These are phyloP conservation scores for Clonostachys sp. DNA, from an alignment of 2,329 filamentous ascomycete species.

Conservation along the genomic window DNA sequence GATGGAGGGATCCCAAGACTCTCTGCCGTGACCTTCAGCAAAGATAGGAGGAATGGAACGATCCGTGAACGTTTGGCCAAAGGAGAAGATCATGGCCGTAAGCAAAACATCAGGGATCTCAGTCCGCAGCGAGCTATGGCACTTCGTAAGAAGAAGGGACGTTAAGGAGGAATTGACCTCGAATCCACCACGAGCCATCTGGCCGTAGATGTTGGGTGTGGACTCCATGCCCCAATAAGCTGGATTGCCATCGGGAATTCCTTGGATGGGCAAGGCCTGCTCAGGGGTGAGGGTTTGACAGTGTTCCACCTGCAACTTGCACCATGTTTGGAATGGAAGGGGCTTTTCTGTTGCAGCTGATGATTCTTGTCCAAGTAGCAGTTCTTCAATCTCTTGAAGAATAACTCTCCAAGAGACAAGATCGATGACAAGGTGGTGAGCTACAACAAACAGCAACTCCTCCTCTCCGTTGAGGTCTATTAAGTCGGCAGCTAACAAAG, in stretches of 20 bases:
- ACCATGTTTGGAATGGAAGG: conserved; percentile 30
- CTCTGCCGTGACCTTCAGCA: conserved; percentile 27
- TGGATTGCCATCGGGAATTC: conserved; percentile 9
- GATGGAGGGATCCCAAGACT: conserved; percentile 18
- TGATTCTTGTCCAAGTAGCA: conserved; percentile 16
- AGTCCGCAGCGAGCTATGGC: conserved; percentile 16
- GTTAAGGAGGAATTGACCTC: conserved; percentile 7
- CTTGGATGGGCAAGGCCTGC: conserved; percentile 11
- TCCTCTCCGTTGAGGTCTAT: conserved; percentile 1
- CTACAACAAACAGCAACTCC: conserved; percentile 22
- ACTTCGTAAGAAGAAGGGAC: conserved; percentile 9
- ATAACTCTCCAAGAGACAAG: conserved; percentile 41
- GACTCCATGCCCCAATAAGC: conserved; percentile 15
- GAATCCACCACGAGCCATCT: conserved; percentile 9
- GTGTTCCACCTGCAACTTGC: conserved; percentile 25
- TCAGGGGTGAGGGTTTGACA: conserved; percentile 11
- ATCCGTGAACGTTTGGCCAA: conserved; percentile 18
- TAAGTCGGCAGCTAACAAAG: conserved; percentile 8
- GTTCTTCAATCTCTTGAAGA: conserved; percentile 33
- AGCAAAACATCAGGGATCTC: conserved; percentile 26
- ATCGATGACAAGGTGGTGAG: conserved; percentile 33
- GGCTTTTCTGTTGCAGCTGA: conserved; percentile 7
- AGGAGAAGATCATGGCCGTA: conserved; percentile 18
- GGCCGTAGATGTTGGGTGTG: conserved; percentile 9
- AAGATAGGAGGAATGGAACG: conserved; percentile 18